Conservation (phyloP, 768 basidiomycete species). For the Pulveroboletus sp. region DNA sequence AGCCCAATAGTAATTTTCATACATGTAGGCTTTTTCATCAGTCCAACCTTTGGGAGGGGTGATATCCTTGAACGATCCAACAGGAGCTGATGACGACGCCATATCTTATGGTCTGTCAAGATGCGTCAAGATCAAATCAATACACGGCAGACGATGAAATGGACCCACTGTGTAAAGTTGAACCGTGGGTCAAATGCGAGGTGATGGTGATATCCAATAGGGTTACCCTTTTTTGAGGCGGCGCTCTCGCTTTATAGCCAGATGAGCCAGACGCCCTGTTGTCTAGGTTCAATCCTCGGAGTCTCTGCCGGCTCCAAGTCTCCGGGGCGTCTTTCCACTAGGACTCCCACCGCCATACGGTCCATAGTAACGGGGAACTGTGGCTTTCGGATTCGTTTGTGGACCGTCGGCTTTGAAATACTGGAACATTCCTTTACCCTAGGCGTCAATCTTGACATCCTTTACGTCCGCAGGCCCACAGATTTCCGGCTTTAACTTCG, state of each 20-base stretch:
- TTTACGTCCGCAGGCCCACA: too few relatives aligned
- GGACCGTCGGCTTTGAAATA: too few relatives aligned
- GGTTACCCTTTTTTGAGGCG: background rate
- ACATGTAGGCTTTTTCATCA: background rate
- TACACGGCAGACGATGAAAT: background rate
- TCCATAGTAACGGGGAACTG: too few relatives aligned
- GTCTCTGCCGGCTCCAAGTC: too few relatives aligned
- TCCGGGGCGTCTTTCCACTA: too few relatives aligned
- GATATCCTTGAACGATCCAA: background rate
- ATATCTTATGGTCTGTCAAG: background rate
- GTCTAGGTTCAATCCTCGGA: too few relatives aligned
- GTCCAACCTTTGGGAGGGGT: slow-evolving; percentile 2
- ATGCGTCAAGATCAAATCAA: background rate
- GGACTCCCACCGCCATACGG: too few relatives aligned
- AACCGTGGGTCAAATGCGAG: background rate
- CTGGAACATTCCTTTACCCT: too few relatives aligned
- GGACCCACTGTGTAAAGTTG: background rate
- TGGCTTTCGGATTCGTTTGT: too few relatives aligned
- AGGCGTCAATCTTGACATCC: too few relatives aligned
- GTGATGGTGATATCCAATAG: background rate
- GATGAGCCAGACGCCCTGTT: too few relatives aligned
- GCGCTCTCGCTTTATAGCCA: background rate
- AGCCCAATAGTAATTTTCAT: background rate
- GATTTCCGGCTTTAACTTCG: too few relatives aligned
- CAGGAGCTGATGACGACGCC: background rate